Percentiles rank a stretch among this genome's conserved stretches.
Evolutionary conservation across 345 rosid genomes (phyloP).

Genomic region (Erodium maritimum): DNA sequence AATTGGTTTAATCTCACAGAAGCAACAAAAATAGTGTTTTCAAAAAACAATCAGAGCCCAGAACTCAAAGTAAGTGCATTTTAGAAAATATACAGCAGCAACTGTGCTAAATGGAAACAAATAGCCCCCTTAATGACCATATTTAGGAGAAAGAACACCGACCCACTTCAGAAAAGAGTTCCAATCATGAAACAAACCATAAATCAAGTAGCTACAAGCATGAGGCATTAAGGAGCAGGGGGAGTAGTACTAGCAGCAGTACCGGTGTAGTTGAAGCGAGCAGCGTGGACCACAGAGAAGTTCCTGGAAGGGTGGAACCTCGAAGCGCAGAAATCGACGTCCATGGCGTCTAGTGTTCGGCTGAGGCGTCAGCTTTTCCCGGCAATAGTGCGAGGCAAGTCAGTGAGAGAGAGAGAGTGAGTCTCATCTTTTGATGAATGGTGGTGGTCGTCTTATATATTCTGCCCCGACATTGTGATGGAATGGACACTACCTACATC

Average conservation of each 20-base stretch:
- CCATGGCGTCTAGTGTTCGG: neutral
- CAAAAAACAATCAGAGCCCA: too few relatives aligned
- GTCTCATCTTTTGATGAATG: too few relatives aligned
- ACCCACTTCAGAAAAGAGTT: neutral
- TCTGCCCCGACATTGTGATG: neutral
- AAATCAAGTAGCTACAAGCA: neutral
- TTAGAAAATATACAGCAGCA: too few relatives aligned
- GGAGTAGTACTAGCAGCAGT: too few relatives aligned
- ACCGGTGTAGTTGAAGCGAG: neutral
- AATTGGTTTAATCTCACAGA: neutral
- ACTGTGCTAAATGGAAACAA: too few relatives aligned
- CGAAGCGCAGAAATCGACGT: neutral
- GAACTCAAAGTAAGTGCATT: too few relatives aligned
- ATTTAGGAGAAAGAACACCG: too few relatives aligned
- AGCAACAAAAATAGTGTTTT: too few relatives aligned
- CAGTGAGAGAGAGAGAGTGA: neutral
- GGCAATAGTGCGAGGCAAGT: neutral
- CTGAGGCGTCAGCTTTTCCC: neutral
- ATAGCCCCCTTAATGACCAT: too few relatives aligned
- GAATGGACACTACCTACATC: too few relatives aligned
- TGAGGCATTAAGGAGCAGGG: too few relatives aligned
- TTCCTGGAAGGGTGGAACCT: neutral
- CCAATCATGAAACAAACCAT: neutral
- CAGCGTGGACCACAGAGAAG: neutral
- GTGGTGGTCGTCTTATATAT: neutral